Conservation (phyloP, 2,329 filamentous ascomycete species). For the Alternaria gansuensis region DNA sequence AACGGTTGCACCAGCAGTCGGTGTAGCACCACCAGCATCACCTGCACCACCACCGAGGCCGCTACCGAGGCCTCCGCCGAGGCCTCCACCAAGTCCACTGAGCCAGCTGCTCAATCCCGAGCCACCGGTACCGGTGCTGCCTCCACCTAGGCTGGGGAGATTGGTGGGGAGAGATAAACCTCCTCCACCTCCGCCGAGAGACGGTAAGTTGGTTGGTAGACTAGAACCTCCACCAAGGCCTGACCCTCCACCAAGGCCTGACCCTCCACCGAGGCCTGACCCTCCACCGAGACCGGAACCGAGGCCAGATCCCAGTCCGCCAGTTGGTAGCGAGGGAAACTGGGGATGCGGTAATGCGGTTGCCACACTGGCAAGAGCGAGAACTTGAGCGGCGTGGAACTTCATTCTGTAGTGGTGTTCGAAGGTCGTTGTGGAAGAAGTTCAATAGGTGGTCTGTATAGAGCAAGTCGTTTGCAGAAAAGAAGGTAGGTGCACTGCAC, state of each 20-base stretch:
- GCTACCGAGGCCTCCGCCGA: slow-evolving; percentile 2
- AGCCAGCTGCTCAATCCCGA: slow-evolving; percentile 3
- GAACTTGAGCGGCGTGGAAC: slow-evolving; percentile 28
- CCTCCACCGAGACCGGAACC: slow-evolving; percentile 3
- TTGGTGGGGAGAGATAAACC: slow-evolving; percentile 1
- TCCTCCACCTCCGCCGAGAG: slow-evolving; percentile 7
- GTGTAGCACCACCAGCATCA: slow-evolving; percentile 1
- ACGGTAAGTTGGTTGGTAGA: not conserved
- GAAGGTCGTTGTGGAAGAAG: not conserved
- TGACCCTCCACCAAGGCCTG: not conserved
- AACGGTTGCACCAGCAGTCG: not conserved
- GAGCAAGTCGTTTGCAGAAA: not conserved
- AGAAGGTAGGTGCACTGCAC: slow-evolving; percentile 37
- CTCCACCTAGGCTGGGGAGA: slow-evolving; percentile 8
- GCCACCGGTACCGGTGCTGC: slow-evolving; percentile 7
- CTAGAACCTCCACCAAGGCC: not conserved
- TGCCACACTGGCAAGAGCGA: slow-evolving; percentile 34
- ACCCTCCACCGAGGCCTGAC: slow-evolving; percentile 3
- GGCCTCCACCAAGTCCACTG: not conserved
- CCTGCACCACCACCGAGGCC: slow-evolving; percentile 10
- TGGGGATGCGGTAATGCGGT: slow-evolving; percentile 37
- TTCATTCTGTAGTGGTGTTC: slow-evolving; percentile 33
- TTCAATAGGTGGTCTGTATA: not conserved
- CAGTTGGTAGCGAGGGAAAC: slow-evolving; percentile 24
- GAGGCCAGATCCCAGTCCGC: slow-evolving; percentile 5